Conservation (phyloP, 2,329 filamentous ascomycete species). For the Sphaerostilbella broomeana region DNA sequence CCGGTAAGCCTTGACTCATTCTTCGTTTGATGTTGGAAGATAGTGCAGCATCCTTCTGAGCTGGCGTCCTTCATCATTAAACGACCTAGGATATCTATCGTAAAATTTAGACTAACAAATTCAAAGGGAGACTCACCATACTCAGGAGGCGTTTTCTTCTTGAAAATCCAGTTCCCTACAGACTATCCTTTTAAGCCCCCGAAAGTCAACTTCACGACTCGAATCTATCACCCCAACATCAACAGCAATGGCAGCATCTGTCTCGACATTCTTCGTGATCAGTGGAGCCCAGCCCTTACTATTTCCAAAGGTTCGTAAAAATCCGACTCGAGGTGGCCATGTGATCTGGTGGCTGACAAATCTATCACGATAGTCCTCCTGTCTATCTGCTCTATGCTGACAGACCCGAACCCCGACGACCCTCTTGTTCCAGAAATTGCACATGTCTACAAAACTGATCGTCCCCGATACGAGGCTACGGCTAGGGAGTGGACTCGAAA, state of each 20-base stretch:
- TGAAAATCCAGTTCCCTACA: constrained; percentile 97
- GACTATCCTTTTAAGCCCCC: constrained; percentile 99
- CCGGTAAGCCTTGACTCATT: constrained; percentile 85
- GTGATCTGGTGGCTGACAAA: constrained; percentile 8
- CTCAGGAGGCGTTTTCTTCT: constrained; percentile 97
- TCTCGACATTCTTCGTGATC: constrained; percentile 94
- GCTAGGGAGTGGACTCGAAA: constrained; percentile 98
- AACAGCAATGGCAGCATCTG: constrained; percentile 99
- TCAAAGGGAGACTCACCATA: constrained; percentile 87
- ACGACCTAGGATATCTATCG: too few relatives aligned
- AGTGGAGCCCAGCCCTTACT: constrained; percentile 97
- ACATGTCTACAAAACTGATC: constrained; percentile 99
- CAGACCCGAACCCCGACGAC: constrained; percentile 98
- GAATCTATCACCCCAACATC: constrained; percentile 99
- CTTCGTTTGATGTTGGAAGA: too few relatives aligned
- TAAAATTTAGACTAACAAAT: constrained; percentile 30
- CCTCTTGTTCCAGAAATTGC: constrained; percentile 98
- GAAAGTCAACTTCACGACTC: constrained; percentile 99
- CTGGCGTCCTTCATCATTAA: too few relatives aligned
- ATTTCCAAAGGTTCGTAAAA: constrained; percentile 76
- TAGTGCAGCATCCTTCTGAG: too few relatives aligned
- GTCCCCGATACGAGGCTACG: constrained; percentile 89
- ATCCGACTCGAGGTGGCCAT: background rate
- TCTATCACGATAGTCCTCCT: constrained; percentile 62
- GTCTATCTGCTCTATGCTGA: constrained; percentile 99